These are phyloP conservation scores for Carallia brachiata DNA, from an alignment of 345 rosid genomes.

Conservation along the genomic window DNA sequence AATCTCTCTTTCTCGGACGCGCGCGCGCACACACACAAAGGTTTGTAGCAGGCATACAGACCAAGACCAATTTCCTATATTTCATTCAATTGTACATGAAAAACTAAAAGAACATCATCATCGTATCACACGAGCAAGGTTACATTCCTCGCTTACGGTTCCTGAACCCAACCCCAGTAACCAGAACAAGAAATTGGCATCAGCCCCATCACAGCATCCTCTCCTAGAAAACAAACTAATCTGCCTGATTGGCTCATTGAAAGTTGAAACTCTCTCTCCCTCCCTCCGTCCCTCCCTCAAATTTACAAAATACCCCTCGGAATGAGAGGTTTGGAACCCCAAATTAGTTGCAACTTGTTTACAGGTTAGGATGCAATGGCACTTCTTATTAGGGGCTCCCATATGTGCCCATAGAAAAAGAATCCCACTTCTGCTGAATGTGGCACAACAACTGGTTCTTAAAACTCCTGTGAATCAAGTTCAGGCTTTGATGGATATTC, in stretches of 20 bases:
- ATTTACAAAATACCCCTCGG: constrained; percentile 11
- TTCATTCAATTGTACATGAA: constrained; percentile 22
- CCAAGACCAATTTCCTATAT: constrained; percentile 9
- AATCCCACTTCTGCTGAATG: constrained; percentile 11
- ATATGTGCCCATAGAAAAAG: constrained; percentile 23
- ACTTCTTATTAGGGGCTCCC: constrained; percentile 1
- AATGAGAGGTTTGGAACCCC: constrained; percentile 25
- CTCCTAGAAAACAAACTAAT: background rate
- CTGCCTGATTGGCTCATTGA: constrained; percentile 1
- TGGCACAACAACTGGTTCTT: constrained; percentile 16
- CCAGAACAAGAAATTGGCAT: constrained; percentile 12
- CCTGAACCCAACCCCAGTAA: constrained; percentile 2
- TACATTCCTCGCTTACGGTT: constrained; percentile 17
- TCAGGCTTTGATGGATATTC: constrained; percentile 88
- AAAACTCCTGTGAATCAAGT: constrained; percentile 67
- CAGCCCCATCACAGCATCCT: background rate
- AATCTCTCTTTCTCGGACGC: too few relatives aligned
- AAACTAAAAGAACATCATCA: constrained; percentile 7
- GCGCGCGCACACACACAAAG: too few relatives aligned
- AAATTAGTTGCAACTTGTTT: constrained; percentile 11
- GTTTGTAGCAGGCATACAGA: background rate
- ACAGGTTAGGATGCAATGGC: constrained; percentile 14
- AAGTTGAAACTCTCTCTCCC: background rate
- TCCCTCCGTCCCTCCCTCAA: background rate
- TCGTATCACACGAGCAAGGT: background rate